phyloP scores from a whole-genome alignment of 768 basidiomycete genomes.

The Pleurotus tuber-regium region DNA sequence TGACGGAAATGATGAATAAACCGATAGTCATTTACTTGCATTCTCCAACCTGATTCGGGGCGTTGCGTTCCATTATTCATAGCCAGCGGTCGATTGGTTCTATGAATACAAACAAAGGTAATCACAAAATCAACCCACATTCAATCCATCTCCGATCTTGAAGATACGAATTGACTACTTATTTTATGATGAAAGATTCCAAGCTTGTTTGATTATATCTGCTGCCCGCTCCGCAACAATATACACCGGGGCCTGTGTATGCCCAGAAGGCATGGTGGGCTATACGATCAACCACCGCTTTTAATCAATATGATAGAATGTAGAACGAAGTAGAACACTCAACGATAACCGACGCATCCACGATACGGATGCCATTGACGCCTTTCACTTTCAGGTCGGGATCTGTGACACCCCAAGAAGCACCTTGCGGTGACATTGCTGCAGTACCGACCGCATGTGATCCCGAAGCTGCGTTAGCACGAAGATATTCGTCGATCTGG shows the following conservation, averaged over 20 bases:
- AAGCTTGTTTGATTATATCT: conserved; percentile 23
- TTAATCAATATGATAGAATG: background rate
- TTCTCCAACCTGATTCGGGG: too few species aligned
- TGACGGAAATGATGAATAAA: too few species aligned
- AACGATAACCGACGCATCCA: conserved; percentile 37
- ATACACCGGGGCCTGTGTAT: conserved; percentile 27
- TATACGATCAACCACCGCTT: conserved; percentile 11
- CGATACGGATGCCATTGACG: conserved; percentile 29
- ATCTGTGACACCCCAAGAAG: conserved; percentile 33
- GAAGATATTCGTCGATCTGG: conserved; percentile 26
- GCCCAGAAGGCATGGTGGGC: conserved; percentile 23
- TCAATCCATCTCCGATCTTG: too few species aligned
- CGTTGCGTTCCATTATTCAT: too few species aligned
- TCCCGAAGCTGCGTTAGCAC: conserved; percentile 22
- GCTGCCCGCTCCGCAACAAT: conserved; percentile 28
- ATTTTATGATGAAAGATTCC: too few species aligned
- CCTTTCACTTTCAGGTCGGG: conserved; percentile 36
- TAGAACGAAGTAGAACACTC: conserved; percentile 9
- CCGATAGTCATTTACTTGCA: too few species aligned
- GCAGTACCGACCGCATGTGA: conserved; percentile 34
- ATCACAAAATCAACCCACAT: too few species aligned
- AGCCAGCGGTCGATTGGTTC: too few species aligned
- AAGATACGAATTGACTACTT: too few species aligned
- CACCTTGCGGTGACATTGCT: conserved; percentile 26
- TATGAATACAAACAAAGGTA: too few species aligned